Conservation (phyloP, 371 early-diverging fungal species). For the Chytridium lagenaria region DNA sequence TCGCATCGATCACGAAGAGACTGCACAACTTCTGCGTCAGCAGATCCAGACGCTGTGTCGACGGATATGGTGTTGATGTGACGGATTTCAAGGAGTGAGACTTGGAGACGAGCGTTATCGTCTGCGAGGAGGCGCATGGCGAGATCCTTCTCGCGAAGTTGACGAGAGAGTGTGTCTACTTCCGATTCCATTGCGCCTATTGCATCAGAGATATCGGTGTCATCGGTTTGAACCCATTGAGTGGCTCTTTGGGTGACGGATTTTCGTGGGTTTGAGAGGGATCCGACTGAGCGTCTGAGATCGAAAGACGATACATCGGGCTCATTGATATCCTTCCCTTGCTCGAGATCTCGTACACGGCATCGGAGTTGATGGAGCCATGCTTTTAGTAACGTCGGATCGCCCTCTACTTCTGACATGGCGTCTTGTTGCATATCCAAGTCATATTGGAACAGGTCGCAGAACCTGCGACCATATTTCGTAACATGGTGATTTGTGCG, state of each 20-base stretch:
- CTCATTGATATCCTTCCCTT: too few relatives aligned
- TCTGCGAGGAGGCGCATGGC: background rate
- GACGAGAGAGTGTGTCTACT: background rate
- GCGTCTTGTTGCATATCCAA: background rate
- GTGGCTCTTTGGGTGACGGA: too few relatives aligned
- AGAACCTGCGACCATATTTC: background rate
- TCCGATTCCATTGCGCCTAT: background rate
- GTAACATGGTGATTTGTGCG: background rate
- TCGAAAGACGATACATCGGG: background rate
- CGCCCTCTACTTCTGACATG: background rate
- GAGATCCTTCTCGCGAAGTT: background rate
- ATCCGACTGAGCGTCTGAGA: too few relatives aligned
- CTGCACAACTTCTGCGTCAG: background rate
- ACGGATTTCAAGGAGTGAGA: background rate
- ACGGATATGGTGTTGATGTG: background rate
- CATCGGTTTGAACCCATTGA: background rate
- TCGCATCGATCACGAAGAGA: slow-evolving; percentile 5
- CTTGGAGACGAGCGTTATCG: background rate
- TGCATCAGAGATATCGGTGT: background rate
- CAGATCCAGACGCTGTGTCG: background rate
- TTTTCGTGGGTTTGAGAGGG: too few relatives aligned
- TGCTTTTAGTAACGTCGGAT: background rate
- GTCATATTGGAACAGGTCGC: background rate
- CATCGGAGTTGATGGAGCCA: slow-evolving; percentile 3
- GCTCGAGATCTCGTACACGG: background rate